Conservation (phyloP, 1,284 basidiomycete species). For the Anthracocystis walkeri region DNA sequence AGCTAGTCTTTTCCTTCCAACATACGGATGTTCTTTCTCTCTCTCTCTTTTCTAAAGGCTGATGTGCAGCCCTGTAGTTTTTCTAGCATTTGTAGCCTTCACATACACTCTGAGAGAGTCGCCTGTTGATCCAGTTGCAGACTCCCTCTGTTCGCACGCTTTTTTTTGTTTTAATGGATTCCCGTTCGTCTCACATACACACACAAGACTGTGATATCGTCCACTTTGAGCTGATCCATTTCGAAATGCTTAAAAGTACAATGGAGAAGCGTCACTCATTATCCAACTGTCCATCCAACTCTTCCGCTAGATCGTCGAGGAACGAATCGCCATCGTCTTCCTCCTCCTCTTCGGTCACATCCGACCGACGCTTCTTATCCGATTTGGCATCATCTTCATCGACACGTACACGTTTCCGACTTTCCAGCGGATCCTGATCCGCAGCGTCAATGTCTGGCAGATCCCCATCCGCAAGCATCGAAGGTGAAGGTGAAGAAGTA, state of each 20-base stretch:
- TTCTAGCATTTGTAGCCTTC: constrained; percentile 1
- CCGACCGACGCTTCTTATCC: constrained; percentile 44
- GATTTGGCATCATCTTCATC: constrained; percentile 32
- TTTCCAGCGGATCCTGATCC: not conserved
- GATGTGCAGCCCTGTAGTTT: not conserved
- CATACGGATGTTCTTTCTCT: not conserved
- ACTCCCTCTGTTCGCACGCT: not conserved
- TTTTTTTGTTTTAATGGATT: not conserved
- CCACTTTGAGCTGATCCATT: not conserved
- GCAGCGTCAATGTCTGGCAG: constrained; percentile 26
- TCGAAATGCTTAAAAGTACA: constrained; percentile 31
- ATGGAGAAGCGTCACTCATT: constrained; percentile 21
- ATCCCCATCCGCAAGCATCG: constrained; percentile 38
- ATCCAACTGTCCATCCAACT: constrained; percentile 61
- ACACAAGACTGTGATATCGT: too few species aligned
- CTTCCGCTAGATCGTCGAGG: constrained; percentile 59
- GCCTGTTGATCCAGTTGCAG: constrained; percentile 26
- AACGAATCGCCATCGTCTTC: constrained; percentile 53
- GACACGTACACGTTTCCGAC: constrained; percentile 4
- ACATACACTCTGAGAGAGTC: not conserved
- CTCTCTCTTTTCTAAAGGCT: not conserved
- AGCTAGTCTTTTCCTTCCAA: not conserved
- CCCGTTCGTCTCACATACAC: too few species aligned
- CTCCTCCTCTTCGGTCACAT: constrained; percentile 24
- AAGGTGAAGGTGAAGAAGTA: constrained; percentile 33